Base-by-base conservation (phyloP, 2,329 filamentous ascomycete genomes). In the Talaromyces pinophilus region DNA sequence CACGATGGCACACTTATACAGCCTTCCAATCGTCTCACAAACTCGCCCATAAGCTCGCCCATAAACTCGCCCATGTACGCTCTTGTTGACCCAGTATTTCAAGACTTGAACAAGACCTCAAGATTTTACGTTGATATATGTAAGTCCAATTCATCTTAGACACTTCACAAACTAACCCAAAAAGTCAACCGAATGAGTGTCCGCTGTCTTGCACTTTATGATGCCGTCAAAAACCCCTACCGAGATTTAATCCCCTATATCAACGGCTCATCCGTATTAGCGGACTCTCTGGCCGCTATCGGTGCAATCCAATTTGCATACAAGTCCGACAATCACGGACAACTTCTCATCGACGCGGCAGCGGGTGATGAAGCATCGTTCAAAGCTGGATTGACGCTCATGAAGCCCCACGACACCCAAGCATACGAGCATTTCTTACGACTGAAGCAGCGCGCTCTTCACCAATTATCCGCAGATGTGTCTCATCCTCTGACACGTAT, bases 361-460 rank as follows among this genome's bases (percentile, higher is more conserved):
- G 40, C 22, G 7, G 57, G 30, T 19, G 62, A 64, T 6, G 28
- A 25, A 54, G 3, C 42, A 30, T 67, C 75, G 67, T 65, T 77
- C 70, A 69, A 75, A 69, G 68, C 73, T 13, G 63, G 62, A 30
- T 54, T 54, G 46, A 73, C 70, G 67, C 28, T 64, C 40, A 44
- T 59, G 48, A 64, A 64, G 13, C 54, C 55, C 19, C 75, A 69
- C 67, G 73, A 71, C 70, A 79, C 73, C 59, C 78, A 73, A 68
- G 73, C 70, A 67, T 82, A 73, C 71, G 75, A 74, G 59, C 77
- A 73, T 74, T 82, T 76, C 71, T 72, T 84, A 13, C 73, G 79
- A n/a, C 79, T 82, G 19, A 84, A 84, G 67, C 82, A 84, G 63
- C 78, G 79, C 19, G 81, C 82, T 3, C 75, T 84, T 11, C 76